These are phyloP conservation scores for Vachellia collinsii DNA, from an alignment of 306 rosid genomes.

Conservation along the genomic window DNA sequence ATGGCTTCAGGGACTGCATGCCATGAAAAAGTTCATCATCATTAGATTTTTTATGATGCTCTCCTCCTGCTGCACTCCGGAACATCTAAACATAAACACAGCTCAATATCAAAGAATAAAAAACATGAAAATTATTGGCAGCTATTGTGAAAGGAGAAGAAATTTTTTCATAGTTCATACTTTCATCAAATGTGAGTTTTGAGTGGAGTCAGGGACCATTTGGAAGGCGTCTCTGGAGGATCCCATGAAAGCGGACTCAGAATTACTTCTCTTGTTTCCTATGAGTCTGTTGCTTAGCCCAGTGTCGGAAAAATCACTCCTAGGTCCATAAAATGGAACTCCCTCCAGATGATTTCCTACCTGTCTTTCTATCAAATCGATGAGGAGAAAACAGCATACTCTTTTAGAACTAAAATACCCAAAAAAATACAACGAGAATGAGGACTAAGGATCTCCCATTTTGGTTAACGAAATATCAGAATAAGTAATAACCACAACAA, in stretches of 20 bases:
- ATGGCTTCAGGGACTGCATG: conserved; percentile 69
- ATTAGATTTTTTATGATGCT: conserved; percentile 63
- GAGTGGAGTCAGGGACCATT: conserved; percentile 68
- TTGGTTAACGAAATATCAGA: not conserved
- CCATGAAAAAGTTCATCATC: conserved; percentile 71
- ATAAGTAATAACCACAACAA: not conserved
- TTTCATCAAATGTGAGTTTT: conserved; percentile 82
- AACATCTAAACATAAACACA: conserved; percentile 53
- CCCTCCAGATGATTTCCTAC: conserved; percentile 86
- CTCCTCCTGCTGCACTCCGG: conserved; percentile 69
- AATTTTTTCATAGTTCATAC: conserved; percentile 40
- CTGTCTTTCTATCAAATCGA: conserved; percentile 64
- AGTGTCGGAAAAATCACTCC: conserved; percentile 77
- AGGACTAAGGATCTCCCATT: conserved; percentile 8
- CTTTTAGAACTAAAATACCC: conserved; percentile 29
- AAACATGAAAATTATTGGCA: not conserved
- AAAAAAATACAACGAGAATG: not conserved
- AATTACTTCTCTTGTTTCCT: conserved; percentile 82
- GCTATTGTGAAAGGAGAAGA: conserved; percentile 22
- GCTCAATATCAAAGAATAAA: conserved; percentile 30
- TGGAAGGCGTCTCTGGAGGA: conserved; percentile 74
- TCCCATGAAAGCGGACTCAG: conserved; percentile 76
- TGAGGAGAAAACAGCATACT: conserved; percentile 47
- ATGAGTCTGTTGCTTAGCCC: conserved; percentile 66
- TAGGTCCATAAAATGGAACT: conserved; percentile 84